Conservation (phyloP, 2,329 filamentous ascomycete genomes). For the Orbilia oligospora region DNA sequence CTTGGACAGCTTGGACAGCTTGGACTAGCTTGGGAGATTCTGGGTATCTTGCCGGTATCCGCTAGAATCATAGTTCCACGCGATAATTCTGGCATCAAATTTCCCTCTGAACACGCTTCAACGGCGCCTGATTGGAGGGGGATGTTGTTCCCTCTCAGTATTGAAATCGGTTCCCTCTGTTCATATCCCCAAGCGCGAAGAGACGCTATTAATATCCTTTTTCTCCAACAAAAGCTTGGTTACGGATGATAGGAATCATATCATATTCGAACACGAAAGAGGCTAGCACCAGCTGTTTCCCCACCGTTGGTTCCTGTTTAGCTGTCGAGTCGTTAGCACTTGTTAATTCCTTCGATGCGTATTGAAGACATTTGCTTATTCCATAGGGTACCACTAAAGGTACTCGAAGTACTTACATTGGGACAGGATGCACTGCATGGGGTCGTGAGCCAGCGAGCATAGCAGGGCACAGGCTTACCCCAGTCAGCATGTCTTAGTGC, state of each 20-base stretch:
- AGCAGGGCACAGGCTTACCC: conserved; percentile 41
- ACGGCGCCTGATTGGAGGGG: conserved; percentile 51
- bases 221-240: conserved; percentile 9
- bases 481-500: conserved; percentile 38
- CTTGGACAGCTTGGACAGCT: conserved; percentile 11
- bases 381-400: too few species aligned
- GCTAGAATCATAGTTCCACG: conserved; percentile 2
- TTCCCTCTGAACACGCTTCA: conserved; percentile 30
- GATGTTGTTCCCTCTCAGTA: conserved; percentile 15
- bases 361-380: conserved; percentile 32
- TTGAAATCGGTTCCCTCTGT: conserved; percentile 1
- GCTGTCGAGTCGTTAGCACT: background rate
- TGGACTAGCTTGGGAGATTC: background rate
- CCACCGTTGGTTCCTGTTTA: background rate
- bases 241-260: conserved; percentile 9
- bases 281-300: conserved; percentile 21
- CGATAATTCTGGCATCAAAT: conserved; percentile 40
- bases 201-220: conserved; percentile 56
- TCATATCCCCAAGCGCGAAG: conserved; percentile 51
- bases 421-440: background rate
- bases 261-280: conserved; percentile 2
- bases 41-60: conserved; percentile 27
- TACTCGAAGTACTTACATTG: background rate
- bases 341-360: background rate
- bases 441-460: conserved; percentile 3